Base-by-base conservation (phyloP, 768 basidiomycete species). In the Tephrocybe rancida region DNA sequence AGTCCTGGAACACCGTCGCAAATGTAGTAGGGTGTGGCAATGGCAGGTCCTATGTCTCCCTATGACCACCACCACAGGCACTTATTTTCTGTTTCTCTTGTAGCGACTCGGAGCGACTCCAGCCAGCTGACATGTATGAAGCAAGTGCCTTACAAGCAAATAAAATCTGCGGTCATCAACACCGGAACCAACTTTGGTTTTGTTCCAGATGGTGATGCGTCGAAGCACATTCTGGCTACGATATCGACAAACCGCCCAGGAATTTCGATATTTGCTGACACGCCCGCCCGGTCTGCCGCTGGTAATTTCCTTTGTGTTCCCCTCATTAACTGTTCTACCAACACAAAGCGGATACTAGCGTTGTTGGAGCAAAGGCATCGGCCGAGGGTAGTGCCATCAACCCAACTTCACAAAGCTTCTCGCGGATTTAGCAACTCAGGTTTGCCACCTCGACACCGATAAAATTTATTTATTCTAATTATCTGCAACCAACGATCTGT, bases 71-170 rank as follows among this genome's bases (percentile, higher is more conserved):
- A 26, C 19, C 21, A 10, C 26, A 25, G 37, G 19, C 48, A 21
- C n/a, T n/a, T 43, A 18, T 18, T 25, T 55, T 32, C 52, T 21
- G n/a, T 29, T 30, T 16, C 38, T 22, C 13, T 5, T 66, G 67
- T 41, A 24, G 52, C 64, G n/a, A n/a, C n/a, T n/a, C n/a, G n/a
- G n/a, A n/a, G n/a, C 10, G 60, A 67, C 47, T 59, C 60, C 19
- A 59, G 64, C 14, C 74, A 76, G 44, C 50, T 74, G 5, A 43
- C 64, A 9, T 76, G 74, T 48, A 74, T 74, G 74, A 64, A 72
- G 51, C 55, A 59, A 11, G 65, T 71, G 5, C 64, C 72, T 13
- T 62, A 50, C 50, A 58, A 60, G 10, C 67, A 57, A 25, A 50
- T 76, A 11, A 67, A 72, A 42, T 61, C 69, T 50, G 70, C 69